Evolutionary conservation across 345 rosid genomes (phyloP), one percentile per base, ranked within the genome.

Genomic region (Laguncularia racemosa): DNA sequence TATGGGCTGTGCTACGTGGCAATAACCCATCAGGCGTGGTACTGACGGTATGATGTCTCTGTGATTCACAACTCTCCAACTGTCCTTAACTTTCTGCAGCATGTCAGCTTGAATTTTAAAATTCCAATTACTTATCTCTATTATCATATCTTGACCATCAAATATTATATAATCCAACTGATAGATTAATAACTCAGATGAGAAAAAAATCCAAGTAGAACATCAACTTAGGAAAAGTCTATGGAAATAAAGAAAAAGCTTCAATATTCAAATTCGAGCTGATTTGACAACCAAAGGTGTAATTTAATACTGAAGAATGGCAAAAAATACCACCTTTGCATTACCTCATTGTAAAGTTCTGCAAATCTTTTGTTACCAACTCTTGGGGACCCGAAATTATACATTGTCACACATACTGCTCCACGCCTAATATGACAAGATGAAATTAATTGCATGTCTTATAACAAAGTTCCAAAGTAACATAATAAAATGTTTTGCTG

Each of bases 11-110:
- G 96, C 98, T 20, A 92, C 98, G 56, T 92, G 98, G 76, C 91
- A 89, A 63, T 92, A 92, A 53, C 98, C 98, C 98, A 89, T 92
- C 66, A 89, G 75, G 53, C 88, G 95, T 44, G 98, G 96, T 17
- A 92, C 80, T 11, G 98, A 81, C n/a, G 96, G 98, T 68, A 92
- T 89, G 67, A 92, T 89, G 77, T 92, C 98, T 80, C 98, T 84
- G 60, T 84, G 93, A 73, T 92, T 92, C 48, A 92, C 93, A 58
- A 92, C 85, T 75, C 96, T 86, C 98, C 96, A 86, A 70, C 92
- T 88, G 61, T 88, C 95, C 76, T 74, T 83, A 58, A 88, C 93
- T 78, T 81, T 92, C 98, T 92, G 88, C 68, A 65, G 55, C 15
- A 58, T 15, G 51, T 14, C 12, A 58, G 20, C 53, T 8, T 47